Percentiles rank a stretch among this genome's conserved stretches.
Evolutionary conservation across 176 grass and related monocot genomes (phyloP).

Genomic region (Raddia guianensis): DNA sequence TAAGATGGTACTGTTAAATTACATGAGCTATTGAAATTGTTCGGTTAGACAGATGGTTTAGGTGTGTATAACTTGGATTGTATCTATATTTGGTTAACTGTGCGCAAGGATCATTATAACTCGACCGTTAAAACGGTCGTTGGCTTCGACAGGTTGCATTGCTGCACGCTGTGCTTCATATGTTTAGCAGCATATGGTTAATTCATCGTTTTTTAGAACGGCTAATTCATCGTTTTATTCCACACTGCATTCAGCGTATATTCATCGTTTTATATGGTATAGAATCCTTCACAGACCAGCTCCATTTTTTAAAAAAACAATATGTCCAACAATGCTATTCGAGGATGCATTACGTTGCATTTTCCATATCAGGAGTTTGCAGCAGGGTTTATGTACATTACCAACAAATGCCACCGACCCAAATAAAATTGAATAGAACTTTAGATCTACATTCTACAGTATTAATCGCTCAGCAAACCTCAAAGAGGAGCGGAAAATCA

Average conservation of each 20-base stretch:
- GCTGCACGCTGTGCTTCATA: neutral
- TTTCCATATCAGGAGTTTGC: slow-evolving; percentile 14
- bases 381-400: slow-evolving; percentile 26
- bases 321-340: neutral
- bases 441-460: slow-evolving; percentile 19
- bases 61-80: neutral
- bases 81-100: neutral
- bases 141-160: neutral
- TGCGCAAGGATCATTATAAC: neutral
- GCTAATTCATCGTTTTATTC: neutral
- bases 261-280: no score
- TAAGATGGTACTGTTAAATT: neutral
- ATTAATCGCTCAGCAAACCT: slow-evolving; percentile 1
- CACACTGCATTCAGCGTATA: neutral
- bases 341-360: neutral
- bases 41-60: neutral
- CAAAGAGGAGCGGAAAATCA: neutral
- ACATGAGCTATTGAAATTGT: neutral
- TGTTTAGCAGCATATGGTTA: neutral
- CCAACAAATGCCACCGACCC: slow-evolving; percentile 3
- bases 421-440: neutral
- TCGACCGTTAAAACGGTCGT: neutral
- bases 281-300: no score
- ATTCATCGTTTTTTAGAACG: no score
- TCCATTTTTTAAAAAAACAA: neutral